Evolutionary conservation across 441 rosid genomes (phyloP).

Genomic region (Theobroma grandiflorum): DNA sequence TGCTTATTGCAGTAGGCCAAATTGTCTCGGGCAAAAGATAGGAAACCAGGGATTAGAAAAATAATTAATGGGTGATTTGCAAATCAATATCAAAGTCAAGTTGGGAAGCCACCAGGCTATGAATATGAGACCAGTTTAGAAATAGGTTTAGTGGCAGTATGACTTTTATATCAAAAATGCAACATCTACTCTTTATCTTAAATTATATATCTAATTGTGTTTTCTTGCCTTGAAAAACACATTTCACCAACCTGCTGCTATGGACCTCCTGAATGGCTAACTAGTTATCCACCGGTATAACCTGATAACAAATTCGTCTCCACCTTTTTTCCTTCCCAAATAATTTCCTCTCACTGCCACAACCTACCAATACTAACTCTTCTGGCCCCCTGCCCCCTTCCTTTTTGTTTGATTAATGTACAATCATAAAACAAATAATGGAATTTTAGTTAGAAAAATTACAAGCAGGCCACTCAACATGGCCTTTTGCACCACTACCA

Average conservation of each 20-base stretch:
- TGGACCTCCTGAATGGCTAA: not conserved
- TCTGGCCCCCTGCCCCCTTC: not conserved
- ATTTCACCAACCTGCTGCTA: slow-evolving; percentile 2
- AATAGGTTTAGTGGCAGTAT: slow-evolving; percentile 15
- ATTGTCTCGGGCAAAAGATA: slow-evolving; percentile 22
- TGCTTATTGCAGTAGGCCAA: slow-evolving; percentile 39
- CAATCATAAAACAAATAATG: not conserved
- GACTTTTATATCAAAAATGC: not conserved
- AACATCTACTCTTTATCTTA: not conserved
- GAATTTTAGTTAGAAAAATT: not conserved
- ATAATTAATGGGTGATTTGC: not conserved
- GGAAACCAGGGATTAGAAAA: not conserved
- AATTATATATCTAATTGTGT: not conserved
- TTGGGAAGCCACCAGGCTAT: not conserved
- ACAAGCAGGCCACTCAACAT: not conserved
- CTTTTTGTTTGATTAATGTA: not conserved
- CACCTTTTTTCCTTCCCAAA: not conserved
- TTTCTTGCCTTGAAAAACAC: not conserved
- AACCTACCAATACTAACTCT: slow-evolving; percentile 16
- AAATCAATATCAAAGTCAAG: slow-evolving; percentile 10
- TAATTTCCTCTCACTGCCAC: not conserved
- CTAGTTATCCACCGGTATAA: not conserved
- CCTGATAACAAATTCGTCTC: not conserved
- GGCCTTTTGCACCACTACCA: no score
- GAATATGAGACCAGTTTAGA: not conserved